Base-by-base conservation (phyloP, 768 basidiomycete species). In the Podaxis mareebaensis region DNA sequence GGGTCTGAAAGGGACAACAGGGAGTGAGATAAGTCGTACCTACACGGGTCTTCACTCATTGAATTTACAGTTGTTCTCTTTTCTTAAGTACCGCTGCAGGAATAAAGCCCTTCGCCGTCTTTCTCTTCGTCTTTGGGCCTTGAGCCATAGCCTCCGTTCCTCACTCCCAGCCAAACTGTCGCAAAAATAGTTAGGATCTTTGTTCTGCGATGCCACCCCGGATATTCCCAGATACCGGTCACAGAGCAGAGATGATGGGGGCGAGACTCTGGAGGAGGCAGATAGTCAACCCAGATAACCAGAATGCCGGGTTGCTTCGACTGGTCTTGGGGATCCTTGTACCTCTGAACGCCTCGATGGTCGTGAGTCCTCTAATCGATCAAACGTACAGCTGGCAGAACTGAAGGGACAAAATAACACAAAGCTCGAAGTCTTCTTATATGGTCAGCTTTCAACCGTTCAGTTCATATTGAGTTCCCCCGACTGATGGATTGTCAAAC, bases 401-500 rank as follows among this genome's bases (percentile, higher is more conserved):
- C n/a, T 8, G 4, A 24, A 26, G 17, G 24, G 22, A 11, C 3
- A 40, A 7, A 24, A 24, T 38, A 30, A 30, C 26, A 8, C n/a
- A 6, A 15, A 58, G 56, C 26, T 58, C 12, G 56, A 58, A 58
- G 38, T 42, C 33, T 46, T 58, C 20, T 40, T 58, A 46, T 58
- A 58, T 17, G 56, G 56, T 58, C 20, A n/a, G 56, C 24, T 53
- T 30, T 30, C 51, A 10, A 7, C 11, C 8, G 17, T 24, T 17
- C 28, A 17, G 26, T 30, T 6, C 6, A 30, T 30, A 30, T 6
- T 6, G 28, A 28, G 28, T 28, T 28, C 6, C 7, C 22, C 38
- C 15, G 24, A 42, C 39, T 40, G 26, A 42, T 11, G 33, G 6
- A 28, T 17, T n/a, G 13, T 30, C 40, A 12, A 28, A 15, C 20